Conservation (phyloP, 352 stramenopile genomes). For the Phytophthora hybrid region DNA sequence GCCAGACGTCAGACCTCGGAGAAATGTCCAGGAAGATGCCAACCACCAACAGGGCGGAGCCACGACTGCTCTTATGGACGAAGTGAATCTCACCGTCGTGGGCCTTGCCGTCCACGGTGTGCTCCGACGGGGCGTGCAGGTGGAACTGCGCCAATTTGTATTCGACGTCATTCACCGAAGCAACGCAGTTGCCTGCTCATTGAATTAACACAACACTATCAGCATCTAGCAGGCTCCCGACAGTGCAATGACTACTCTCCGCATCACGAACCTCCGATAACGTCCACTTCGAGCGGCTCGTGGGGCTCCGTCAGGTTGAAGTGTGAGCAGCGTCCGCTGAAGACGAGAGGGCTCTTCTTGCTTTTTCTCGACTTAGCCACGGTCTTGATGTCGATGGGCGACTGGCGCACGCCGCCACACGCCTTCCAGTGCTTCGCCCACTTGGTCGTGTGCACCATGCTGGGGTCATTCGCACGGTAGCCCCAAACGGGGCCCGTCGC, state of each 20-base stretch:
- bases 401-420: constrained; percentile 48
- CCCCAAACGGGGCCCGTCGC: constrained; percentile 34
- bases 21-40: constrained; percentile 43
- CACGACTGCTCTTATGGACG: constrained; percentile 53
- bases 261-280: constrained; percentile 25
- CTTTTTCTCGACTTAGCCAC: constrained; percentile 13
- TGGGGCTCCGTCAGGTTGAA: constrained; percentile 44
- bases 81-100: constrained; percentile 69
- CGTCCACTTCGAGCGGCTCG: constrained; percentile 40
- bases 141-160: constrained; percentile 53
- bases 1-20: constrained; percentile 35
- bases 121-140: constrained; percentile 64
- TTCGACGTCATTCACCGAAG: constrained; percentile 1
- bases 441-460: constrained; percentile 34
- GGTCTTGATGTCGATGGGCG: constrained; percentile 53
- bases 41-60: constrained; percentile 50
- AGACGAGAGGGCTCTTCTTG: constrained; percentile 34
- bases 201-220: constrained; percentile 1
- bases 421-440: constrained; percentile 36
- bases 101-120: constrained; percentile 60
- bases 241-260: no score
- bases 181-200: constrained; percentile 26
- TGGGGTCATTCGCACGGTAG: constrained; percentile 35
- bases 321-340: constrained; percentile 40
- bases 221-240: no score